A percentile compares a stretch with the other conserved stretches of the same genome.
Evolutionary conservation across 768 basidiomycete genomes (phyloP).

Genomic region (Mycena pura): DNA sequence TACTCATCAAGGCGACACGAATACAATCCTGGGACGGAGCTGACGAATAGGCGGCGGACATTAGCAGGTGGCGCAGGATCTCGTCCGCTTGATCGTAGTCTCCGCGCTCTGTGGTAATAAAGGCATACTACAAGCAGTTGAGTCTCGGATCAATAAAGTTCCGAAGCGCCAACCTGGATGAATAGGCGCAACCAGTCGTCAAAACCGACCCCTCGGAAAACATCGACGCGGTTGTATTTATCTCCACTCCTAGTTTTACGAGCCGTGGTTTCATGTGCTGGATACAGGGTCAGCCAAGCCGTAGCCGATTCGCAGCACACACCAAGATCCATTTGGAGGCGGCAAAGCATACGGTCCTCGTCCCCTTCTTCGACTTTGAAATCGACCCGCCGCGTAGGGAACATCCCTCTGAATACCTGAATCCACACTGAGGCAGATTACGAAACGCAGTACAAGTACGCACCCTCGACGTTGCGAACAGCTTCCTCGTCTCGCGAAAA

Average conservation of each 20-base stretch:
- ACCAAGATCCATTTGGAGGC: conserved; percentile 82
- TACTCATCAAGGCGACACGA: conserved; percentile 79
- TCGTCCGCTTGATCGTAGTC: conserved; percentile 76
- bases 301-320: conserved; percentile 26
- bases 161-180: conserved; percentile 72
- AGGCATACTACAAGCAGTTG: conserved; percentile 65
- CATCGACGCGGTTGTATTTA: conserved; percentile 56
- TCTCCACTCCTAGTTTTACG: conserved; percentile 54
- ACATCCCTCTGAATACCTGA: conserved; percentile 16
- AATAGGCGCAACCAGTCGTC: conserved; percentile 87
- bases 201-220: conserved; percentile 83
- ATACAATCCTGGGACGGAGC: conserved; percentile 71
- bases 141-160: not conserved
- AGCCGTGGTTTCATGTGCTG: conserved; percentile 64
- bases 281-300: not conserved
- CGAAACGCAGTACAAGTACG: conserved; percentile 28
- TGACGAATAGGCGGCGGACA: conserved; percentile 76
- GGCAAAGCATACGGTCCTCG: conserved; percentile 75
- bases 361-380: conserved; percentile 51
- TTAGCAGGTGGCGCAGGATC: conserved; percentile 73
- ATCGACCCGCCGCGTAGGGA: conserved; percentile 40
- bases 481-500: conserved; percentile 84
- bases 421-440: no score
- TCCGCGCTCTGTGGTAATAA: conserved; percentile 67
- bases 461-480: conserved; percentile 84